phyloP scores from a whole-genome alignment of 768 basidiomycete species.

The Mycena capillaripes region DNA sequence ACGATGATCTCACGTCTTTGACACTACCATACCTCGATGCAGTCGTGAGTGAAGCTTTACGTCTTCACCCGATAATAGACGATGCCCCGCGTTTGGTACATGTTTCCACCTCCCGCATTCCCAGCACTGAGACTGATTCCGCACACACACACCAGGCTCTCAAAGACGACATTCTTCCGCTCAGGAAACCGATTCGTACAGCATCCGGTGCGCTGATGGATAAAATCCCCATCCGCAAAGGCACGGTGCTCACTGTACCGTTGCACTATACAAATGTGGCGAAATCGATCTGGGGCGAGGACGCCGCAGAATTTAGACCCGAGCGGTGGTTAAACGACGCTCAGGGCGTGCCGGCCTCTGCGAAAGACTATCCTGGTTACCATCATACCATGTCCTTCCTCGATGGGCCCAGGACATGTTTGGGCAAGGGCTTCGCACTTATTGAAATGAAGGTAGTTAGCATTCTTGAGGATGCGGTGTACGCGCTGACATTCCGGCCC shows the following conservation, averaged over 20 bases:
- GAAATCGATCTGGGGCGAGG: constrained; percentile 44
- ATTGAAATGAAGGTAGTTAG: constrained; percentile 46
- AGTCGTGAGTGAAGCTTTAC: constrained; percentile 25
- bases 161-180: constrained; percentile 30
- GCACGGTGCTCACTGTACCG: constrained; percentile 34
- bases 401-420: constrained; percentile 46
- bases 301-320: constrained; percentile 41
- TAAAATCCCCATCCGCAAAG: constrained; percentile 25
- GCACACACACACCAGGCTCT: neutral
- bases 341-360: constrained; percentile 19
- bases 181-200: constrained; percentile 17
- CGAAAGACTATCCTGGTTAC: constrained; percentile 42
- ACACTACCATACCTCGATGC: constrained; percentile 34
- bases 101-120: neutral
- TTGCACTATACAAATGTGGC: constrained; percentile 39
- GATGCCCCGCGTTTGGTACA: constrained; percentile 2
- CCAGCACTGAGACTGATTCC: neutral
- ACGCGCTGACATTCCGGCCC: neutral
- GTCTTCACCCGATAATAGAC: constrained; percentile 26
- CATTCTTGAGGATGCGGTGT: neutral
- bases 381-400: constrained; percentile 45
- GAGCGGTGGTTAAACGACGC: constrained; percentile 40
- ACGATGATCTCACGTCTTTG: constrained; percentile 21
- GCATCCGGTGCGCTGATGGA: constrained; percentile 25
- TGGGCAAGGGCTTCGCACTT: constrained; percentile 46